Percentiles rank a stretch among this genome's conserved stretches.
phyloP scores from a whole-genome alignment of 2,329 filamentous ascomycete genomes.

The Elsinoe batatas region DNA sequence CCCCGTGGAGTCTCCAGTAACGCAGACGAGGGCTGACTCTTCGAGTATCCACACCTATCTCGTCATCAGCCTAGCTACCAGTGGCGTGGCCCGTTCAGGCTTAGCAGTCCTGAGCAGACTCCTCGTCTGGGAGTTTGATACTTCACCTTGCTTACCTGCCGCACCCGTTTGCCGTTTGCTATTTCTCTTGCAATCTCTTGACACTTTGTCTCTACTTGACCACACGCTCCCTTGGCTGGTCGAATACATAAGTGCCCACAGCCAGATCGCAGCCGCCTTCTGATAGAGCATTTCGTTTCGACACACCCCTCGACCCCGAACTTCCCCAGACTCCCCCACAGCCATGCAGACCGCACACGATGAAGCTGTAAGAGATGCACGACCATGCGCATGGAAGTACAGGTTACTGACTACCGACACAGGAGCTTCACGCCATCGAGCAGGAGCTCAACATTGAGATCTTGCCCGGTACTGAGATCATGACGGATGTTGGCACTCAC shows the following conservation, averaged over 20 bases:
- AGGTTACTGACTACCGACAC: conserved; percentile 15
- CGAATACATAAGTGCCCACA: background rate
- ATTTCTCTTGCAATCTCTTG: conserved; percentile 9
- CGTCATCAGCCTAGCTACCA: background rate
- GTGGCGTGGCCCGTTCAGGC: background rate
- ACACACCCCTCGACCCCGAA: conserved; percentile 1
- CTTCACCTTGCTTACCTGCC: background rate
- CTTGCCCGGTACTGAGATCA: conserved; percentile 50
- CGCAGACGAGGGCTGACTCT: background rate
- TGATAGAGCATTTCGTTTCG: conserved; percentile 9
- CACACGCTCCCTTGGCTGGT: conserved; percentile 1
- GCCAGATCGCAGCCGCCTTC: background rate
- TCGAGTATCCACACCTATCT: background rate
- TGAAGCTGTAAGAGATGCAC: conserved; percentile 27
- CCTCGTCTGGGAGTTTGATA: background rate
- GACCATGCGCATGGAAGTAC: background rate
- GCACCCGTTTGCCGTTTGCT: conserved; percentile 6
- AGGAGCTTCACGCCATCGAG: conserved; percentile 40
- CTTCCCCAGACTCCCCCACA: conserved; percentile 13
- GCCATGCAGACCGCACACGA: conserved; percentile 42
- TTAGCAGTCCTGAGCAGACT: background rate
- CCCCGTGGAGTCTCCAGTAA: conserved; percentile 6
- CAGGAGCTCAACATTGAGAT: conserved; percentile 45
- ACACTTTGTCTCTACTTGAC: conserved; percentile 3
- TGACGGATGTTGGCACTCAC: conserved; percentile 51